phyloP scores from a whole-genome alignment of 495 filamentous ascomycete genomes.

The Cercophora samala region DNA sequence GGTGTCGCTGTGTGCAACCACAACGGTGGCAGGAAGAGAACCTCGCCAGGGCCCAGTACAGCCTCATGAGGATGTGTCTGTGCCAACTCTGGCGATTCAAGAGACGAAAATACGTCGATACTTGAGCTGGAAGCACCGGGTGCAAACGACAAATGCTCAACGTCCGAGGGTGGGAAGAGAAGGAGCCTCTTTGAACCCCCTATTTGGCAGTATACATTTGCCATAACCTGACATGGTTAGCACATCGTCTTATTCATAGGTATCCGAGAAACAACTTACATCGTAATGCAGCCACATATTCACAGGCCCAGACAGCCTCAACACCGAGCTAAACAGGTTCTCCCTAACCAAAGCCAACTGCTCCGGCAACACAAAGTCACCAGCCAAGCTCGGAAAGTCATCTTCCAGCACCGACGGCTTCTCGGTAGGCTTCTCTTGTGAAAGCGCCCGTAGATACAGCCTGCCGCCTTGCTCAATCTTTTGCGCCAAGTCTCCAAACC shows the following conservation, averaged over 20 bases:
- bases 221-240: slow-evolving; percentile 62
- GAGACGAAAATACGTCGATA: slow-evolving; percentile 59
- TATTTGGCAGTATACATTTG: slow-evolving; percentile 83
- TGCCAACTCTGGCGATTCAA: slow-evolving; percentile 39
- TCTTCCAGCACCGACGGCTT: slow-evolving; percentile 61
- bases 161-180: slow-evolving; percentile 75
- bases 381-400: slow-evolving; percentile 67
- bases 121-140: slow-evolving; percentile 78
- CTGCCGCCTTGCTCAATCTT: slow-evolving; percentile 56
- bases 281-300: slow-evolving; percentile 94
- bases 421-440: slow-evolving; percentile 61
- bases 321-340: slow-evolving; percentile 72
- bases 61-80: slow-evolving; percentile 65
- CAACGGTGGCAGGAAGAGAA: slow-evolving; percentile 75
- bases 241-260: background rate
- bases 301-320: slow-evolving; percentile 77
- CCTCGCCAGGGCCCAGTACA: slow-evolving; percentile 62
- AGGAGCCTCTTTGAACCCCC: slow-evolving; percentile 66
- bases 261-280: slow-evolving; percentile 43
- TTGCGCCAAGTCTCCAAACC: slow-evolving; percentile 65
- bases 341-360: slow-evolving; percentile 56
- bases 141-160: slow-evolving; percentile 63
- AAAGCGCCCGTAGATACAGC: slow-evolving; percentile 75
- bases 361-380: slow-evolving; percentile 68
- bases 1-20: slow-evolving; percentile 82